Evolutionary conservation across 176 grass and related monocot genomes (phyloP), one percentile per base, ranked within the genome.

Genomic region (Carex scoparia): DNA sequence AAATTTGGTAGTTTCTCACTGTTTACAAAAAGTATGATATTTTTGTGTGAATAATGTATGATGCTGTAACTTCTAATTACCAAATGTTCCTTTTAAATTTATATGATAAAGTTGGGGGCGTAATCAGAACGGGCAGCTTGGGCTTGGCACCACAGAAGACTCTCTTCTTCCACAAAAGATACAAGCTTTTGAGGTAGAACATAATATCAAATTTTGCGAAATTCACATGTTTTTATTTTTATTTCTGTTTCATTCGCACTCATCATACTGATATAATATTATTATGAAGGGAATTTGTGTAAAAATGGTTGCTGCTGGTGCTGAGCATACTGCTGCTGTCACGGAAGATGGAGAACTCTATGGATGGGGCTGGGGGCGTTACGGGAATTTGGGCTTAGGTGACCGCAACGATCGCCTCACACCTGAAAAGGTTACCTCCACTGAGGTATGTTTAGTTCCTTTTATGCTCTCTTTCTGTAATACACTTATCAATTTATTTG

Each of bases 301-400:
- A 54, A 99, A 99, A 90, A 99, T 94, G 93, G 91, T 99, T 63
- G 96, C 96, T 85, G 96, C 96, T 46, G 96, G 96, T 79, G 96
- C 96, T 1, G 96, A 99, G 87, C 96, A 99, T 88, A 99, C 96
- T 0, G 93, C 93, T 84, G 93, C 93, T 86, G 88, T 99, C 85
- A 95, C 96, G 74, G 93, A 99, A 94, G 91, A 99, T 75, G 96
- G 96, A 37, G 87, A 95, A n/a, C 89, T 95, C 19, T 99, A 95
- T 55, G 96, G 96, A 87, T 99, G 96, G 96, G 96, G 96, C 49
- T 99, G 96, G 96, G 96, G 96, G 69, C 90, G 91, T 85, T 99
- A 99, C 69, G 96, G 96, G 68, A 99, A 99, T 89, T 89, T 99
- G 68, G 96, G 96, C 65, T 86, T 99, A 82, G 96, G 96, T 76